Percentiles rank a stretch among this genome's conserved stretches.
Evolutionary conservation across 352 stramenopile genomes (phyloP).

Genomic region (Globisporangium irregulare): DNA sequence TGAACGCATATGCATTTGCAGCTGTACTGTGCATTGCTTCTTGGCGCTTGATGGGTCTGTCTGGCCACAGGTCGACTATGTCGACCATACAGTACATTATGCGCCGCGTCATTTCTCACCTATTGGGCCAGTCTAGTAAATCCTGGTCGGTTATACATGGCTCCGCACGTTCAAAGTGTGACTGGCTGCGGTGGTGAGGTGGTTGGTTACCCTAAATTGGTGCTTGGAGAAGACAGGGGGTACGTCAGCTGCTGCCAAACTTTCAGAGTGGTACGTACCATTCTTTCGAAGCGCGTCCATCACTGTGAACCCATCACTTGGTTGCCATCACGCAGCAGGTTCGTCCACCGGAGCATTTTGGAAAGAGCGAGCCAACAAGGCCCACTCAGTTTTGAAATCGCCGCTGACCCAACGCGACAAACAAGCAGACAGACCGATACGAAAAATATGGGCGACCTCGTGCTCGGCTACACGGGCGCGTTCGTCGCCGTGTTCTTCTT

Average conservation of each 20-base stretch:
- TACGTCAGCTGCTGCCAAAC: slow-evolving; percentile 1
- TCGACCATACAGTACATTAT: too few relatives aligned
- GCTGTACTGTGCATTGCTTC: not conserved
- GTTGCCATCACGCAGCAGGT: not conserved
- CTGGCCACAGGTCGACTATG: too few relatives aligned
- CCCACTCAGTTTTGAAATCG: slow-evolving; percentile 1
- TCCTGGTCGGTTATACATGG: too few relatives aligned
- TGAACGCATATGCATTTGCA: not conserved
- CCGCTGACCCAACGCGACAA: not conserved
- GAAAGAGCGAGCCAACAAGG: not conserved
- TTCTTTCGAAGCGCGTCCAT: slow-evolving; percentile 1
- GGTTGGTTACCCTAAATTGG: not conserved
- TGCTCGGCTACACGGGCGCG: slow-evolving; percentile 57
- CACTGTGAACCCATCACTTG: not conserved
- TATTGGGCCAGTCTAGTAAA: too few relatives aligned
- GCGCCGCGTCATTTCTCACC: too few relatives aligned
- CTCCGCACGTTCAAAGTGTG: too few relatives aligned
- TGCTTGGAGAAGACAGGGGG: not conserved
- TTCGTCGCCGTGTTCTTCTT: slow-evolving; percentile 82
- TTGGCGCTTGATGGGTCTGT: too few relatives aligned
- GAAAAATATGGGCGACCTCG: slow-evolving; percentile 24
- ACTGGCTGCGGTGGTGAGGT: too few relatives aligned
- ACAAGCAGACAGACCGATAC: not conserved
- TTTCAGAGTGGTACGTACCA: not conserved
- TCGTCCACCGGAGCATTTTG: not conserved